Evolutionary conservation across 768 basidiomycete genomes (phyloP).

Genomic region (Kondoa subrosea): DNA sequence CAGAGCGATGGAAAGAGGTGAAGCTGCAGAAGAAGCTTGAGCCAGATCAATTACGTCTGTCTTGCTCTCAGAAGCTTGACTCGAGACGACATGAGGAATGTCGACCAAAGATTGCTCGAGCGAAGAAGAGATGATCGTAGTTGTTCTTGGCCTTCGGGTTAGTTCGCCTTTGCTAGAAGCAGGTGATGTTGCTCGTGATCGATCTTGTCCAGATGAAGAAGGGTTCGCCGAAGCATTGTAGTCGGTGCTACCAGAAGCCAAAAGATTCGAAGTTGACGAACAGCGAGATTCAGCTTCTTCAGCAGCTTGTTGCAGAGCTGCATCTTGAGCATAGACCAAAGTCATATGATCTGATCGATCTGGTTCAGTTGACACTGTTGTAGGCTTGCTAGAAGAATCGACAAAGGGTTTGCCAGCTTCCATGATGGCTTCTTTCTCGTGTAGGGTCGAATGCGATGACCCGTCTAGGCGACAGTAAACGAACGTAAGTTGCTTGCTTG

Average conservation of each 20-base stretch:
- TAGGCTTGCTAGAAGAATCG: background rate
- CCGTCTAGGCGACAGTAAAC: no score
- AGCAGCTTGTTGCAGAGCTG: background rate
- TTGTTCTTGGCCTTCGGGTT: background rate
- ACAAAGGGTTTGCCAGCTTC: background rate
- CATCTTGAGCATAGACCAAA: background rate
- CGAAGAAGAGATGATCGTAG: background rate
- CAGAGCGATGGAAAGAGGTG: background rate
- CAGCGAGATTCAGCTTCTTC: background rate
- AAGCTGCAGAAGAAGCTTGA: background rate
- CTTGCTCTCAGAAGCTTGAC: background rate
- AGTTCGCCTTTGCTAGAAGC: background rate
- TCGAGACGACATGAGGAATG: background rate
- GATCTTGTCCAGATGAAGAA: background rate
- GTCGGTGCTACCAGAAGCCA: background rate
- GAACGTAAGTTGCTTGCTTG: no score
- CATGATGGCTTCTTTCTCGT: background rate
- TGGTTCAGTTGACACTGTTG: background rate
- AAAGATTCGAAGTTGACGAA: background rate
- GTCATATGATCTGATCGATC: background rate
- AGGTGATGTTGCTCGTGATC: background rate
- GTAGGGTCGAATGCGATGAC: no score
- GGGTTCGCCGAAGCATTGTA: background rate
- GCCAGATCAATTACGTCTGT: background rate
- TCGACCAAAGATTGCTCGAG: background rate